Evolutionary conservation across 2,329 filamentous ascomycete species (phyloP), one percentile per base, ranked within the genome.

Genomic region (Teratosphaeria viscida): DNA sequence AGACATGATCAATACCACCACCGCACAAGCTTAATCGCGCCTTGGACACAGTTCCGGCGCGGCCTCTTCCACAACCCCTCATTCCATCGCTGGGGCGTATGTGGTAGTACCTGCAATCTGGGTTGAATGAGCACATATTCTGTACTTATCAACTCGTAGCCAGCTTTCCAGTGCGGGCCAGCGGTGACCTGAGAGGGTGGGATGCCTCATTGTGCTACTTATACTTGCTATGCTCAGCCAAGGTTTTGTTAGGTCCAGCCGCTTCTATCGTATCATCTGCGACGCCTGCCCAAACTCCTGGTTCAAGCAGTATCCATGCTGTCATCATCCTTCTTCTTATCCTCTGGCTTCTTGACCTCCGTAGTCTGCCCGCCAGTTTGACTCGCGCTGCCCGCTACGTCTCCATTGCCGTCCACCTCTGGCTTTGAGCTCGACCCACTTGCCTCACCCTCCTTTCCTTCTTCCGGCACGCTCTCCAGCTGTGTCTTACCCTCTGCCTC

Each of bases 391-490:
- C 61, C 64, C 5, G 57, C 62, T 16, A 65, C 60, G 57, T 70
- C 67, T 26, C 68, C 68, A 23, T 63, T 66, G 26, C 63, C 62
- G 56, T 67, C 65, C 34, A 70, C 60, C 58, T 69, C 75, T 54
- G 86, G 84, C 71, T 85, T 79, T 60, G 77, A 70, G 80, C 43
- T n/a, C 29, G 27, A 43, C 23, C 39, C 78, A 54, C 84, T 82
- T 29, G 81, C 80, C 74, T 90, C 88, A 35, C 66, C 67, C 70
- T 81, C 79, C 19, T 26, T 56, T 37, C 82, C 81, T 74, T 91
- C 88, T 58, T 71, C 68, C 67, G 90, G 86, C 71, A 97, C 90
- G 54, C 85, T 85, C 70, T 91, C 90, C 66, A 97, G 79, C 54
- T 85, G 84, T 52, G 84, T 84, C 78, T 92, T 92, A 66, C 85